phyloP scores from a whole-genome alignment of 257 asterid species.

The Fraxinus anomala region DNA sequence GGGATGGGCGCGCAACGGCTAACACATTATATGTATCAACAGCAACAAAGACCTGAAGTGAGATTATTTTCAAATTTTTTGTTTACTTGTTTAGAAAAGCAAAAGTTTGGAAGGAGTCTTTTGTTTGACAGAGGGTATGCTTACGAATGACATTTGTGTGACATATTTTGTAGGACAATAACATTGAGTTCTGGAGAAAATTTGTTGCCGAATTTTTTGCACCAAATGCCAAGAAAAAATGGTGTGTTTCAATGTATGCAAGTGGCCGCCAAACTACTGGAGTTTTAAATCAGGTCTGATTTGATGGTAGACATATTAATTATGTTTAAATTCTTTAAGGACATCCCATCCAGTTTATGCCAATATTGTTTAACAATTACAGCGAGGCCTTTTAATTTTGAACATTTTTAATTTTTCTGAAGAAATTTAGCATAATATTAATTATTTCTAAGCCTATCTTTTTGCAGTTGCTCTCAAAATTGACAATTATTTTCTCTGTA shows the following conservation, averaged over 20 bases:
- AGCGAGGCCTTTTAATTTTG: neutral
- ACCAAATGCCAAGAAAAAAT: slow-evolving; percentile 91
- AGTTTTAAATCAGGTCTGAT: slow-evolving; percentile 90
- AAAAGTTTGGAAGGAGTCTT: neutral
- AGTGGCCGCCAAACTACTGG: slow-evolving; percentile 92
- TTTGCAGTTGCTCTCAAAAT: neutral
- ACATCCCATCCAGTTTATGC: slow-evolving; percentile 24
- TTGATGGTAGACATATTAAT: slow-evolving; percentile 20
- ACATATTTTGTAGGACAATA: slow-evolving; percentile 70
- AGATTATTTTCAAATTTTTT: slow-evolving; percentile 21
- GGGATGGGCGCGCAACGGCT: slow-evolving; percentile 97
- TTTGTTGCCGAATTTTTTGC: slow-evolving; percentile 87
- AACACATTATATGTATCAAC: slow-evolving; percentile 95
- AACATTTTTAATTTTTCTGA: slow-evolving; percentile 3
- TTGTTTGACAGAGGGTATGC: slow-evolving; percentile 7
- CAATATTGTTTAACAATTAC: slow-evolving; percentile 17
- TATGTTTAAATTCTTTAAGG: slow-evolving; percentile 17
- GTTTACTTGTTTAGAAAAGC: neutral
- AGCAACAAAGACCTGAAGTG: slow-evolving; percentile 94
- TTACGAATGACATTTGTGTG: slow-evolving; percentile 19
- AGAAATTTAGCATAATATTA: neutral
- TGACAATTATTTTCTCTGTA: neutral
- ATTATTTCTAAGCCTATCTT: neutral
- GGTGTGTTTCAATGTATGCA: slow-evolving; percentile 99
- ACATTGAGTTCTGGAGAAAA: slow-evolving; percentile 86